Evolutionary conservation across 148 eudicot species (phyloP), one percentile per base, ranked within the genome.

Genomic region (Vaccinium corymbosum): DNA sequence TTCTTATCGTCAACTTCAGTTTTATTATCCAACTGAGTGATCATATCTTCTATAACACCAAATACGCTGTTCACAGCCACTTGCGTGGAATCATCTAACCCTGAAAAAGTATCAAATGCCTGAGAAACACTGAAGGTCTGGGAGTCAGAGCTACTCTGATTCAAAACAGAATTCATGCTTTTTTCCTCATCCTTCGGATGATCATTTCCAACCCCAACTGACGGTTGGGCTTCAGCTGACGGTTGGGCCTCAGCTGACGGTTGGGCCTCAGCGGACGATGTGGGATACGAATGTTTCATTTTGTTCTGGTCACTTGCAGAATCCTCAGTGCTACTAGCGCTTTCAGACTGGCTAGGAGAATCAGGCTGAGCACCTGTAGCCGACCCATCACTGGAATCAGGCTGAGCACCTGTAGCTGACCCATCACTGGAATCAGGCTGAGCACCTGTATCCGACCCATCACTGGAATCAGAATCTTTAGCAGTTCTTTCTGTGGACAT

Each of bases 51-150:
- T 81, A 97, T 85, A 59, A 91, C 99, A 90, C 92, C 88, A 85
- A 95, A 95, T 4, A 97, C 97, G 86, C 95, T 95, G 79, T 93
- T 94, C 81, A 97, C 98, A 85, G 99, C 99, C 88, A 89, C 86
- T 85, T 97, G 99, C 38, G 98, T 97, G 32, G 99, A 95, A 89
- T 97, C 98, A 85, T 97, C 99, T 83, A 97, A 85, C 17, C 95
- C 98, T 25, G 95, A 85, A 61, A 97, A 89, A 80, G 96, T 93
- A 85, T 93, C 95, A 0, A 97, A 90, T 87, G 97, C 98, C 86
- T 94, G 92, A 85, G 98, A 82, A 84, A 93, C 94, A 84, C 71
- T 85, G 86, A 97, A 95, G 74, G 76, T 76, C 53, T 93, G 85
- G 70, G 89, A 72, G 78, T 85, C 88, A 73, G 88, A 38, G 76